These are phyloP conservation scores for Phytophthora multivora DNA, from an alignment of 352 stramenopile genomes.

Conservation along the genomic window DNA sequence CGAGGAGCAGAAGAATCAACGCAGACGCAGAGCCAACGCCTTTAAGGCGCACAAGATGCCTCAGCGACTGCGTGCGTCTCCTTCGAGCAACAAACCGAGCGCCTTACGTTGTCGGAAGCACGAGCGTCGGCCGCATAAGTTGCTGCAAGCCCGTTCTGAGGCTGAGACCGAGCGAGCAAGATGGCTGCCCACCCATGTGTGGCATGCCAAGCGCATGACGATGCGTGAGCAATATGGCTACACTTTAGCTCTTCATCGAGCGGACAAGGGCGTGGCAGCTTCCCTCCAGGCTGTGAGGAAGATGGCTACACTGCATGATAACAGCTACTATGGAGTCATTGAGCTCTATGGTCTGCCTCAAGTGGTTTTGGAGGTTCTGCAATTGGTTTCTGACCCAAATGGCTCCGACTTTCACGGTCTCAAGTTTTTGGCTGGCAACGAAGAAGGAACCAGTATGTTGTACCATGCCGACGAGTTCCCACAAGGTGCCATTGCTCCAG, in stretches of 20 bases:
- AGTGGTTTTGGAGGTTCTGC: conserved; percentile 61
- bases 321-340: conserved; percentile 68
- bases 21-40: conserved; percentile 72
- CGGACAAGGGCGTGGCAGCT: conserved; percentile 72
- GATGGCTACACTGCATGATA: conserved; percentile 61
- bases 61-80: conserved; percentile 46
- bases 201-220: conserved; percentile 80
- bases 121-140: conserved; percentile 52
- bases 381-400: conserved; percentile 68
- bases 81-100: neutral
- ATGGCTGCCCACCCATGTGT: conserved; percentile 73
- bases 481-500: conserved; percentile 62
- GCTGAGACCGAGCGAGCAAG: conserved; percentile 20
- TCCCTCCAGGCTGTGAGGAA: conserved; percentile 59
- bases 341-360: conserved; percentile 67
- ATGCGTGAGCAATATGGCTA: conserved; percentile 64
- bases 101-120: conserved; percentile 61
- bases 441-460: conserved; percentile 61
- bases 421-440: conserved; percentile 49
- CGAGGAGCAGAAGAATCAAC: conserved; percentile 58
- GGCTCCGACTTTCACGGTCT: conserved; percentile 69
- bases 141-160: conserved; percentile 29
- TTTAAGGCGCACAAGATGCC: conserved; percentile 81
- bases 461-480: conserved; percentile 66
- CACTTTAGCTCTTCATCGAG: conserved; percentile 44